Evolutionary conservation across 441 rosid species (phyloP), one percentile per base, ranked within the genome.

Genomic region (Corymbia citriodora): DNA sequence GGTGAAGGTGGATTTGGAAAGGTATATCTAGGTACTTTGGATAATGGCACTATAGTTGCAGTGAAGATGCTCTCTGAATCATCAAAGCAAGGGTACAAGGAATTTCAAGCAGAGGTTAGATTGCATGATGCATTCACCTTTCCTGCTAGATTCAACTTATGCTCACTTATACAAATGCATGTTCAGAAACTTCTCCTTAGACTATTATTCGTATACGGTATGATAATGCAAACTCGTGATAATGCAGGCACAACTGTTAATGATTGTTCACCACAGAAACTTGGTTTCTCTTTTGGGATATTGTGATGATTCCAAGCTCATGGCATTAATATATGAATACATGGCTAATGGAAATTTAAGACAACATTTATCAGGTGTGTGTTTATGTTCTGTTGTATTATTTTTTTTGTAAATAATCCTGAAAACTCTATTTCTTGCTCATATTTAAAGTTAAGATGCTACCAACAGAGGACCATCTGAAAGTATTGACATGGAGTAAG

Each of bases 131-230:
- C 16, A 61, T 0, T 27, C 31, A 61, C 16, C 5, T 0, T 59
- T 61, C 68, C 8, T 27, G 11, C 27, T 61, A 61, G 27, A 27
- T 1, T 11, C 16, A 2, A 61, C 31, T 61, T 27, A 27, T 59
- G n/a, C 65, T 25, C 7, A 4, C 2, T 11, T 61, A 5, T 33
- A 7, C 6, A 13, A 0, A 83, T 9, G 13, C n/a, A 0, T 33
- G 9, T 49, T 57, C 52, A 4, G 16, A 0, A 27, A 27, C 68
- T 61, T 27, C 8, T 15, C 14, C 3, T 27, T 11, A 27, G 8
- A 25, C 31, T 5, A 0, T 61, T 27, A 8, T 61, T 3, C 0
- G 1, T 61, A 61, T 11, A 0, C 31, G 2, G 11, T 1, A 27
- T 27, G 15, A 36, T 53, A 63, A 21, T n/a, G 55, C 12, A 59